phyloP scores from a whole-genome alignment of 108 stramenopile species.

The Schizochytrium sp. region DNA sequence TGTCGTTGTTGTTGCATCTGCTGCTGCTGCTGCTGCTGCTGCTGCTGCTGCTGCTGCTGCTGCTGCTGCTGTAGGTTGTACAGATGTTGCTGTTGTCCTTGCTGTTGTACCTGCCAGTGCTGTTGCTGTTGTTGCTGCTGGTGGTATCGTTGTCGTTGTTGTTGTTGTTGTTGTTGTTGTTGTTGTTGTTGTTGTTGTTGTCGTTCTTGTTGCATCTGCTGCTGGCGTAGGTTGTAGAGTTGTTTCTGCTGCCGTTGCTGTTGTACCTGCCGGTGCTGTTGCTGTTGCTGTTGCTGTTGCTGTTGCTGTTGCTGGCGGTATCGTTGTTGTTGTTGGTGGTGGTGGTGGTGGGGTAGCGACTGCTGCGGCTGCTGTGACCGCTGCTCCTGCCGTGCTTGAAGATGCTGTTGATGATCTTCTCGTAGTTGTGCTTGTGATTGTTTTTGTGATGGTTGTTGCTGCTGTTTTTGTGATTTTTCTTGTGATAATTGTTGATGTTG shows the following conservation, averaged over 20 bases:
- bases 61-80: too few relatives aligned
- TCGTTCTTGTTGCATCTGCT: not conserved
- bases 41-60: too few relatives aligned
- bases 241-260: not conserved
- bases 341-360: not conserved
- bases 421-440: not conserved
- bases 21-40: too few relatives aligned
- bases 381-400: not conserved
- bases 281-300: not conserved
- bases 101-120: not conserved
- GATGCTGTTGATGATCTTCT: not conserved
- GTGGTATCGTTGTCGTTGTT: not conserved
- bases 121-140: not conserved
- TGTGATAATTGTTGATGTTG: too few relatives aligned
- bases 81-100: too few relatives aligned
- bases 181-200: not conserved
- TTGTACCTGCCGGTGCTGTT: not conserved
- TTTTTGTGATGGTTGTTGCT: not conserved
- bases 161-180: not conserved
- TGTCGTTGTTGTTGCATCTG: too few relatives aligned
- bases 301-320: not conserved
- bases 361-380: not conserved
- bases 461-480: too few relatives aligned
- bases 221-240: not conserved
- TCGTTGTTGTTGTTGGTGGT: not conserved